Conservation (phyloP, 1,284 basidiomycete genomes). For the Cryptococcus sp. region DNA sequence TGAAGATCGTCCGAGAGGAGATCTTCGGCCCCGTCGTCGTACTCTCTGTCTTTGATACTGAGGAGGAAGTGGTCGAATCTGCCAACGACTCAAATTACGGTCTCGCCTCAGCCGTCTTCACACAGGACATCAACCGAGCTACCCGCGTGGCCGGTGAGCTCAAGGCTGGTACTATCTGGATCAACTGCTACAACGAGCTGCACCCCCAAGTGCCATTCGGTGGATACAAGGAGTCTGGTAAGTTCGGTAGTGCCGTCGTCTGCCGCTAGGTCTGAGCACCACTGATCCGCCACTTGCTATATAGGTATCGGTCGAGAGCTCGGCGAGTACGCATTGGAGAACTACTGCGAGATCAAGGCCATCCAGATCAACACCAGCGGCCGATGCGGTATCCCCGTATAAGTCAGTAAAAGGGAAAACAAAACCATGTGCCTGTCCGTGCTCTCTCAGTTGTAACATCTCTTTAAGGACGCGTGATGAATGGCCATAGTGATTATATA, state of each 20-base stretch:
- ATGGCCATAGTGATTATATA: no score
- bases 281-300: not conserved
- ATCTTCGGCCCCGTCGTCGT: conserved; percentile 69
- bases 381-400: conserved; percentile 22
- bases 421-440: not conserved
- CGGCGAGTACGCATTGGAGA: conserved; percentile 76
- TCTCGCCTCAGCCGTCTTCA: conserved; percentile 83
- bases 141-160: conserved; percentile 73
- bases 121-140: conserved; percentile 73
- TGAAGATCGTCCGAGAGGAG: conserved; percentile 88
- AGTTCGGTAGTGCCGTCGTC: conserved; percentile 37
- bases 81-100: conserved; percentile 89
- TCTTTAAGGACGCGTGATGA: no score
- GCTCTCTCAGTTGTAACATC: no score
- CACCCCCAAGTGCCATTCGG: conserved; percentile 75
- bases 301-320: conserved; percentile 78
- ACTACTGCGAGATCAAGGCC: conserved; percentile 81
- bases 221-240: conserved; percentile 68
- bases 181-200: conserved; percentile 74
- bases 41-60: conserved; percentile 66
- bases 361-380: conserved; percentile 68
- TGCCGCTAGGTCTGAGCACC: not conserved
- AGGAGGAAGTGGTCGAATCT: conserved; percentile 71
- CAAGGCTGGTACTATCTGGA: conserved; percentile 76
- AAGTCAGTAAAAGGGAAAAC: not conserved